A percentile compares a stretch with the other conserved stretches of the same genome.
Conservation (phyloP, 352 stramenopile genomes). For the Phytophthora rubi region DNA sequence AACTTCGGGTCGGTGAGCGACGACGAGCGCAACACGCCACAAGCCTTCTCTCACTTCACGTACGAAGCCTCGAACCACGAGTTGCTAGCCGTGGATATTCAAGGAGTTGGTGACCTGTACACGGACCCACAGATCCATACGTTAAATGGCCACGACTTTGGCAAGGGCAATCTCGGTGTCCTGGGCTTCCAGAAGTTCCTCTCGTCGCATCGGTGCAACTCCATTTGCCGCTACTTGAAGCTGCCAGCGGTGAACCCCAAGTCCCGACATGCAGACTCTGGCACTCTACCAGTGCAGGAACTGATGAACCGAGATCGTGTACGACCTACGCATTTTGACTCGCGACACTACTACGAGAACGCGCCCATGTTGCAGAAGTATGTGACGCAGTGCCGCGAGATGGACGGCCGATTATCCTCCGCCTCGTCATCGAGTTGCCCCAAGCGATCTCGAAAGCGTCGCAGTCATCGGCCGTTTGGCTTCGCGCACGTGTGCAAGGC, state of each 20-base stretch:
- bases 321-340: constrained; percentile 77
- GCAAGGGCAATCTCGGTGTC: constrained; percentile 87
- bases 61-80: constrained; percentile 94
- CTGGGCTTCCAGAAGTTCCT: constrained; percentile 90
- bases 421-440: constrained; percentile 41
- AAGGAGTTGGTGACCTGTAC: constrained; percentile 95
- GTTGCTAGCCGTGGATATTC: constrained; percentile 94
- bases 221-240: constrained; percentile 88
- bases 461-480: constrained; percentile 7
- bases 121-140: constrained; percentile 95
- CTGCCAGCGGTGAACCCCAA: constrained; percentile 84
- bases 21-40: constrained; percentile 84
- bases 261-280: constrained; percentile 72
- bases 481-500: constrained; percentile 32
- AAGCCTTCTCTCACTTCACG: constrained; percentile 94
- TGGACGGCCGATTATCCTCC: constrained; percentile 30
- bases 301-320: constrained; percentile 83
- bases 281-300: constrained; percentile 79
- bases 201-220: constrained; percentile 89
- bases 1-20: constrained; percentile 89
- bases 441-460: constrained; percentile 28
- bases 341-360: constrained; percentile 88
- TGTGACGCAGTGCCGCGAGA: constrained; percentile 70
- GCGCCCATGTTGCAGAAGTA: constrained; percentile 90
- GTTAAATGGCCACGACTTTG: constrained; percentile 87